These are phyloP conservation scores for Davidsoniella eucalypti DNA, from an alignment of 2,329 filamentous ascomycete species.

Conservation along the genomic window DNA sequence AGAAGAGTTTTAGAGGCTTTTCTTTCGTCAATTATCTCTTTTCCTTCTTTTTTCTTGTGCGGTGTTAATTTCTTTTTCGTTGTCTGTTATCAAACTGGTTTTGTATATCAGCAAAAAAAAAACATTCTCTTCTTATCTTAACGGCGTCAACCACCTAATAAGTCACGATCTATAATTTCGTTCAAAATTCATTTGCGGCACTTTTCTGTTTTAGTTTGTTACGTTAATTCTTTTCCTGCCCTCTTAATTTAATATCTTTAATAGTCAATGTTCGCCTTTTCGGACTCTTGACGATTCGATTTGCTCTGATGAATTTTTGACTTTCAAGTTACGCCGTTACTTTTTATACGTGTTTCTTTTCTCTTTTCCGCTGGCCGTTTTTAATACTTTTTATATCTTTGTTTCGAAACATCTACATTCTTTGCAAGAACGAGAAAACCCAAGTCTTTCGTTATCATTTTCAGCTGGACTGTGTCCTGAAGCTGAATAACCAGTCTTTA, in stretches of 20 bases:
- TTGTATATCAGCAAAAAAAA: conserved; percentile 15
- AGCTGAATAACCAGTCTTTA: conserved; percentile 17
- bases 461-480: background rate
- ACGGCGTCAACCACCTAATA: conserved; percentile 29
- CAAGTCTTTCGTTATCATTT: background rate
- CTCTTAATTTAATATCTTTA: background rate
- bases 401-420: too few relatives aligned
- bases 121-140: background rate
- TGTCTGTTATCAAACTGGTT: too few relatives aligned
- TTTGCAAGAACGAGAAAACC: too few relatives aligned
- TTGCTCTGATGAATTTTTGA: conserved; percentile 12
- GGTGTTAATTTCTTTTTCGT: too few relatives aligned
- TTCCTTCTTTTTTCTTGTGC: too few relatives aligned
- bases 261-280: background rate
- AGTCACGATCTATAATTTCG: background rate
- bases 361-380: conserved; percentile 3
- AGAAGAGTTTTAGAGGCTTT: conserved; percentile 3
- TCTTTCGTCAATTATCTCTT: background rate
- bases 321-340: conserved; percentile 2
- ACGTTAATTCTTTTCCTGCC: background rate
- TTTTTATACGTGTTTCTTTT: background rate
- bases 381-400: background rate
- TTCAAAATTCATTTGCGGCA: too few relatives aligned
- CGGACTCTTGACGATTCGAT: conserved; percentile 2
- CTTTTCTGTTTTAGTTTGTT: background rate